Base-by-base conservation (phyloP, 768 basidiomycete species). In the Saitozyma sp. region DNA sequence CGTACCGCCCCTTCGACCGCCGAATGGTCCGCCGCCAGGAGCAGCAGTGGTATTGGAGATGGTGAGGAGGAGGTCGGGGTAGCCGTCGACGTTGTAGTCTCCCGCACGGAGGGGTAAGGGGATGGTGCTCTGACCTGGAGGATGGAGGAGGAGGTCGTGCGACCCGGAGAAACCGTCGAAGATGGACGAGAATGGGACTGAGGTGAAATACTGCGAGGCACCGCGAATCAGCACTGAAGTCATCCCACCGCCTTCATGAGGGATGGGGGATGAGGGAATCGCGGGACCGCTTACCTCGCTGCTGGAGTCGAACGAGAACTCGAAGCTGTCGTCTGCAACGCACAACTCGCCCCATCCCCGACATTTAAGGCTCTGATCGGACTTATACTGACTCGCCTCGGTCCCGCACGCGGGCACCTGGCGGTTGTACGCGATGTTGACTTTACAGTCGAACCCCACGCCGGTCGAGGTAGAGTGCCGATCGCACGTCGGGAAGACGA, bases 351-450 rank as follows among this genome's bases (percentile, higher is more conserved):
- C 85, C 8, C 89, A 91, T 4, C 84, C 84, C 58, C 94, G 83
- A 72, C 94, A 97, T 16, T 83, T 79, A 55, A 82, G 82, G 11
- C 82, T 79, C 16, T 84, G 85, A 67, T 85, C 82, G 68, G 82
- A 83, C 40, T 41, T n/a, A 8, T 82, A 83, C 10, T 83, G 81
- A 13, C 85, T 82, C 0, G 85, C 84, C 1, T 86, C 77, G 0
- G 84, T 83, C 1, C 85, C 75, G 76, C 96, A 99, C 0, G 95
- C 83, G 0, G 87, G 86, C 37, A 92, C 85, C 76, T 99, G 96
- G 65, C 88, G 84, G 78, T 98, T 99, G 81, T 91, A 97, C 5
- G 88, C 94, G 59, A 98, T 89, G 74, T 94, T 95, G 78, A 99
- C 85, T 54, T 82, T 82, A 76, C 96, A 98, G 46, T 86, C 84